Base-by-base conservation (phyloP, 2,329 filamentous ascomycete species). In the Nothophaeocryptopus gaeumannii region DNA sequence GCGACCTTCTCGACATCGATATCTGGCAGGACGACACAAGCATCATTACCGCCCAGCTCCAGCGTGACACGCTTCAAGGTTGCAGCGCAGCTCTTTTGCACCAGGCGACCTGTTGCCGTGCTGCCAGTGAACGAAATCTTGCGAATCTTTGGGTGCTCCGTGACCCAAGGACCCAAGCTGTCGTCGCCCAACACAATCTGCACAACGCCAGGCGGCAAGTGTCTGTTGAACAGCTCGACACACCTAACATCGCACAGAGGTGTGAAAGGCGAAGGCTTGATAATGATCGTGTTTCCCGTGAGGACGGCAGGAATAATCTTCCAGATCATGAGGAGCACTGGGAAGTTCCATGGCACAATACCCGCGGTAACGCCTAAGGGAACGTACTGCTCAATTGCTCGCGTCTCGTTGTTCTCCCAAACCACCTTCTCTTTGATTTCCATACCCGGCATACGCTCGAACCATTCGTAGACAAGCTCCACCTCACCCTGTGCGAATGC, bases 211-310 rank as follows among this genome's bases (percentile, higher is more conserved):
- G 69, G 68, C 1, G 81, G 81, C 64, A 96, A 93, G 42, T 87
- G 80, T 58, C 84, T 78, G 51, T 85, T 74, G 31, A 95, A 81
- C 51, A 89, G 88, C 74, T 96, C 91, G 40, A 83, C 89, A 55
- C 95, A 84, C 0, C 90, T 95, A 2, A 54, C 48, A 39, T 51
- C 52, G 52, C 48, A 51, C 12, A 54, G 36, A 9, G 91, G 91
- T 2, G 91, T 96, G 72, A 96, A 91, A 7, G 91, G 91, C 5
- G 89, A 95, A 16, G 91, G 91, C 74, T 96, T 96, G 51, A 96
- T 74, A 54, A 96, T 91, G 51, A 96, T 88, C 2, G 86, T 84
- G 72, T 96, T 95, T 35, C 91, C 91, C 26, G 88, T 83, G 36
- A 96, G 78, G 39, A 96, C 77, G 10, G 91, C 90, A 13, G 91